Evolutionary conservation across 2,329 filamentous ascomycete genomes (phyloP).

Genomic region (Claviceps digitariae): DNA sequence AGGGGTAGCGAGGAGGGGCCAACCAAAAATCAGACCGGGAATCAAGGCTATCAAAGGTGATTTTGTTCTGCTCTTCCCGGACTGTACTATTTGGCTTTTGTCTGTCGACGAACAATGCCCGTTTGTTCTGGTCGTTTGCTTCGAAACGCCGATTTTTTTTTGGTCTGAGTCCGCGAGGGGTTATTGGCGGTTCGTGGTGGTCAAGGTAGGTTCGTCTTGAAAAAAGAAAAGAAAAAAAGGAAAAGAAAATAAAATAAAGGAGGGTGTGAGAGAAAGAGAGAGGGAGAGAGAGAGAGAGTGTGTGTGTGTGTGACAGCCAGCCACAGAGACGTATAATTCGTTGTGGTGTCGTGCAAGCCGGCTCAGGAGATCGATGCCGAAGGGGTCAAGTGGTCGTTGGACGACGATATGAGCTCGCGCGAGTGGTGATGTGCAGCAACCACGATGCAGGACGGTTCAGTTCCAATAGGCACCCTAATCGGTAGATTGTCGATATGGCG

Average conservation of each 20-base stretch:
- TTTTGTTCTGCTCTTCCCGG: neutral
- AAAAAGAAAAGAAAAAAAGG: neutral
- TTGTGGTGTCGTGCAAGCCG: neutral
- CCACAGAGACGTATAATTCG: neutral
- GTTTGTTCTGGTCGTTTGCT: neutral
- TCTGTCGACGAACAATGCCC: neutral
- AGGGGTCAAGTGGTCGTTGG: neutral
- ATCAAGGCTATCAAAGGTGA: neutral
- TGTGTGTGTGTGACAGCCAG: too few species aligned
- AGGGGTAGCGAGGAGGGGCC: constrained; percentile 3
- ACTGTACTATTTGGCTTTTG: neutral
- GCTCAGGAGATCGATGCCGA: neutral
- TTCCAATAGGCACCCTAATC: neutral
- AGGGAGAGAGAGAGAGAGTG: neutral
- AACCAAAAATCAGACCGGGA: neutral
- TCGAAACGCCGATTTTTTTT: neutral
- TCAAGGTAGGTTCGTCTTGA: neutral
- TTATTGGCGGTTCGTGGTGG: neutral
- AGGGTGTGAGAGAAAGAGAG: neutral
- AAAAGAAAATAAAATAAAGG: neutral
- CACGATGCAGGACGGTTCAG: neutral
- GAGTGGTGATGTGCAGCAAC: constrained; percentile 1
- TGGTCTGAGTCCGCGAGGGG: neutral
- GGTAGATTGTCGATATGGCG: neutral
- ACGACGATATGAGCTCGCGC: neutral